Evolutionary conservation across 176 grass and related monocot species (phyloP), one percentile per base, ranked within the genome.

Genomic region (Pharus latifolius): DNA sequence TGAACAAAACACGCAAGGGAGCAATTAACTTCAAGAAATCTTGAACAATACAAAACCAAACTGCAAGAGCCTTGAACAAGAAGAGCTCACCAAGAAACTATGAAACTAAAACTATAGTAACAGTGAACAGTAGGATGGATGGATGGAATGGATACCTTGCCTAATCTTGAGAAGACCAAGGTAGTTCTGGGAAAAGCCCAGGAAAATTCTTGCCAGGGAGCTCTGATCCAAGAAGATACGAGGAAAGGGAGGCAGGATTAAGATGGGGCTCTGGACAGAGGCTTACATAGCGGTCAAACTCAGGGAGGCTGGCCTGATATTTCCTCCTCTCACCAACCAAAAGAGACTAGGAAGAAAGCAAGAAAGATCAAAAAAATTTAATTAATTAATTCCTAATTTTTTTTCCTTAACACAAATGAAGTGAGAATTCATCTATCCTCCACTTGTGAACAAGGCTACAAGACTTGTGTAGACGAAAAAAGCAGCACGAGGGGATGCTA

Each of bases 251-350:
- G 1, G 11, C 48, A 56, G 37, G 28, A n/a, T n/a, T n/a, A 23
- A 44, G 17, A 48, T 17, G 12, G n/a, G 43, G 13, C 34, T n/a
- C n/a, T 38, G 52, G 54, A 30, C 43, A 22, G 17, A 38, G 51
- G 51, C 60, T 32, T n/a, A 29, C 7, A 35, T 16, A 40, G 60
- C 38, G 22, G 60, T 81, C 79, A 67, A 74, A 66, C 40, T 22
- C n/a, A 0, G 51, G 9, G 60, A 49, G n/a, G 42, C 28, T 57
- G 29, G 27, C 51, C 35, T 5, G 6, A 1, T n/a, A 5, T 6
- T 42, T 6, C 10, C 17, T 15, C 6, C 6, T 37, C 43, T 52
- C 68, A 81, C 59, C 78, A 57, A 66, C 68, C 30, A 18, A 38
- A 38, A 56, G 65, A 79, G n/a, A n/a, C n/a, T n/a, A n/a, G n/a